phyloP scores from a whole-genome alignment of 164 flowering plant genomes.

The Vitis amurensis region DNA sequence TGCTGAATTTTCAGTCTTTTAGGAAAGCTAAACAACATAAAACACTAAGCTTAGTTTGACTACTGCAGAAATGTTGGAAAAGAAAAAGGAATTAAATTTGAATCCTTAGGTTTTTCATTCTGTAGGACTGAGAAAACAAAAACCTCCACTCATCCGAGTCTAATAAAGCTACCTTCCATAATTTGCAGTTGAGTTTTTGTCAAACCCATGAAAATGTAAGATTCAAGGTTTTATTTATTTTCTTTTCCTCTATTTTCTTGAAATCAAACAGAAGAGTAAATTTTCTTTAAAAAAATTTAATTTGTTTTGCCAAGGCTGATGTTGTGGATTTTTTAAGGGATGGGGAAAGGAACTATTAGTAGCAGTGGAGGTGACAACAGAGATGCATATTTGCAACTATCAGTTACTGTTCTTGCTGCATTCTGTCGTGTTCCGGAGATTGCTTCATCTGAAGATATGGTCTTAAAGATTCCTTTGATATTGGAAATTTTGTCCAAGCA shows the following conservation, averaged over 20 bases:
- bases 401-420: conserved; percentile 70
- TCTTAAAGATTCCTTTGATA: conserved; percentile 60
- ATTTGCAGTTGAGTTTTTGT: too few relatives aligned
- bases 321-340: conserved; percentile 32
- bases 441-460: conserved; percentile 79
- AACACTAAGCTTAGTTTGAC: too few relatives aligned
- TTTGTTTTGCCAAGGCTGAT: not conserved
- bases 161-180: too few relatives aligned
- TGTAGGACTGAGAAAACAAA: not conserved
- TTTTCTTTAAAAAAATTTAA: not conserved
- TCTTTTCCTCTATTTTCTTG: not conserved
- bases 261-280: not conserved
- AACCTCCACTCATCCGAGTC: not conserved
- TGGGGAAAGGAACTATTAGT: conserved; percentile 55
- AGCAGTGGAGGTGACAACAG: conserved; percentile 38
- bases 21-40: too few relatives aligned
- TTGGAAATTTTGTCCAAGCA: conserved; percentile 48
- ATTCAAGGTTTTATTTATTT: too few relatives aligned
- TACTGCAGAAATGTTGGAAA: too few relatives aligned
- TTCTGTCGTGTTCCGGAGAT: conserved; percentile 83
- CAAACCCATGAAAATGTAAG: too few relatives aligned
- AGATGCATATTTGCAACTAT: conserved; percentile 74
- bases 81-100: not conserved
- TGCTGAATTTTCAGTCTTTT: too few relatives aligned
- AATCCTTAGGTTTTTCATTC: not conserved